These are phyloP conservation scores for Ophiostoma ips DNA, from an alignment of 2,329 filamentous ascomycete species.

Conservation along the genomic window DNA sequence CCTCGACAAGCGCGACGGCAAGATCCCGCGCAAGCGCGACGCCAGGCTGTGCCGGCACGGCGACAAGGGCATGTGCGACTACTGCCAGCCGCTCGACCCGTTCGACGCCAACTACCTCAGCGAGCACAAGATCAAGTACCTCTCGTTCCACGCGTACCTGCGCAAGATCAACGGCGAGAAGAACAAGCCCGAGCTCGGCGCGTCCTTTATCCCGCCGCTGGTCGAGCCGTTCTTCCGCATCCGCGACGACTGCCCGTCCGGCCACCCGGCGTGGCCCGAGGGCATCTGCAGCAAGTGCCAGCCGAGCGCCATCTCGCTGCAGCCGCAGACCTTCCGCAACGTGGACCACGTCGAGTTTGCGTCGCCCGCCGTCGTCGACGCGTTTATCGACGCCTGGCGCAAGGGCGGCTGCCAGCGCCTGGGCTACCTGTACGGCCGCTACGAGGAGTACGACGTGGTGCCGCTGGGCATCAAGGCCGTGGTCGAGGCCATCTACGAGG, in stretches of 20 bases:
- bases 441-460: conserved; percentile 81
- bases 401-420: conserved; percentile 70
- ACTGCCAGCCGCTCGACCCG: conserved; percentile 93
- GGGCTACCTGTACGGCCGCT: conserved; percentile 82
- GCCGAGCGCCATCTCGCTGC: conserved; percentile 87
- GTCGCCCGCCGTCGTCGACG: conserved; percentile 68
- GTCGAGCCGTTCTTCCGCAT: conserved; percentile 89
- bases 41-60: conserved; percentile 88
- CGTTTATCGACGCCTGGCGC: conserved; percentile 86
- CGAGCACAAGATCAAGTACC: conserved; percentile 97
- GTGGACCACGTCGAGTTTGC: conserved; percentile 98
- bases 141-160: conserved; percentile 89
- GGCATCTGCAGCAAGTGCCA: conserved; percentile 98
- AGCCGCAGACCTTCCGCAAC: conserved; percentile 89
- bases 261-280: conserved; percentile 85
- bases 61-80: conserved; percentile 97
- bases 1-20: conserved; percentile 78
- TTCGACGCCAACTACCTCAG: conserved; percentile 79
- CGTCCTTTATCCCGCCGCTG: conserved; percentile 90
- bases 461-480: conserved; percentile 90
- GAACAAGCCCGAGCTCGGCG: conserved; percentile 87
- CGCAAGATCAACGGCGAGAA: conserved; percentile 92
- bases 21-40: conserved; percentile 64
- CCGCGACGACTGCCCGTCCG: conserved; percentile 75
- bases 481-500: conserved; percentile 94